Conservation (phyloP, 495 filamentous ascomycete species). For the Antarctomyces pellizariae region DNA sequence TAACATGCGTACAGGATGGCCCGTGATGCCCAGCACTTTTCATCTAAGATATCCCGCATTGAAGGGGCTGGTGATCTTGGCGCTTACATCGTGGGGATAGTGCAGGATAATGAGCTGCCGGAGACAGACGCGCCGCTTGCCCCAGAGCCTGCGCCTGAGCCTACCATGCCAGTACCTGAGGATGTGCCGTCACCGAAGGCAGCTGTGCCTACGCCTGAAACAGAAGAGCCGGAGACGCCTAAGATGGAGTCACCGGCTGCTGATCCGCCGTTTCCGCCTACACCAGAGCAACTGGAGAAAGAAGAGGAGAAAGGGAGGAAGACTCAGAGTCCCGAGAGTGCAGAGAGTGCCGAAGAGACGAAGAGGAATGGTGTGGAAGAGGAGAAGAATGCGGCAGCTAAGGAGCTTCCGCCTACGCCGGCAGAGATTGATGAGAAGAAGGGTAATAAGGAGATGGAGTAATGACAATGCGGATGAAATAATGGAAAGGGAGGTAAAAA, state of each 20-base stretch:
- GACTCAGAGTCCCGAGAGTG: not conserved
- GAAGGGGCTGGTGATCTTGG: slow-evolving; percentile 57
- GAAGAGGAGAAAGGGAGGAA: slow-evolving; percentile 1
- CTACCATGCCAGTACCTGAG: not conserved
- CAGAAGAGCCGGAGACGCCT: not conserved
- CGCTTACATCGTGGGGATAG: slow-evolving; percentile 39
- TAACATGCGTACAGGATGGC: slow-evolving; percentile 37
- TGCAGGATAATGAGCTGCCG: slow-evolving; percentile 32
- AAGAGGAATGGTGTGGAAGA: not conserved
- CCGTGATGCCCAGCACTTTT: slow-evolving; percentile 57
- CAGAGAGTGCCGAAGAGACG: not conserved
- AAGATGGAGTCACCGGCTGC: not conserved
- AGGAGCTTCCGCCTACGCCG: not conserved
- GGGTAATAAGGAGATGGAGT: not conserved
- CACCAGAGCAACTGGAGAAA: not conserved
- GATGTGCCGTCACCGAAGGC: not conserved
- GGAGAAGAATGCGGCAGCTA: not conserved
- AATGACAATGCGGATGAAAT: not conserved
- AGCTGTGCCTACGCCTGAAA: not conserved
- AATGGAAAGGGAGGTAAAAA: not conserved
- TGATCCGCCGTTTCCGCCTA: not conserved
- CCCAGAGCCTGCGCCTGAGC: not conserved
- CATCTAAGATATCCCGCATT: slow-evolving; percentile 46
- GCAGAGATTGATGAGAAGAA: not conserved
- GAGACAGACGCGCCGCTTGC: slow-evolving; percentile 4